Percentiles rank a stretch among this genome's conserved stretches.
These are phyloP conservation scores for Fistulinella prunicolor DNA, from an alignment of 768 basidiomycete species.

Conservation along the genomic window DNA sequence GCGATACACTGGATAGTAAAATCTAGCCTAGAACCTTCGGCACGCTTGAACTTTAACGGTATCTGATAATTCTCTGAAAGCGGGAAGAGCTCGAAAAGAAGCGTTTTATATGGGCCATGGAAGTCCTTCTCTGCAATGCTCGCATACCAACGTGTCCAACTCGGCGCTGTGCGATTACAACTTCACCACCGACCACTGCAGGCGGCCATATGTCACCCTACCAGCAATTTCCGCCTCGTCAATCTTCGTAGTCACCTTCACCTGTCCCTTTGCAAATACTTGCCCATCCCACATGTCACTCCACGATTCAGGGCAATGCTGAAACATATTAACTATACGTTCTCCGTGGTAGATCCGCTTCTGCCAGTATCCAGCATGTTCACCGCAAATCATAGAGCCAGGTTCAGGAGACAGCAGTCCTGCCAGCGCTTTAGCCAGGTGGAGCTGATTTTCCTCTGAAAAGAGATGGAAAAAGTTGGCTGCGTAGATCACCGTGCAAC, in stretches of 20 bases:
- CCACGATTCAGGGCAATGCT: slow-evolving; percentile 37
- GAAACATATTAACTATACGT: slow-evolving; percentile 17
- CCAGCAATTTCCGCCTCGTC: not conserved
- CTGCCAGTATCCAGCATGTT: slow-evolving; percentile 12
- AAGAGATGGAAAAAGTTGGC: slow-evolving; percentile 45
- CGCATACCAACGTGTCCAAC: no score
- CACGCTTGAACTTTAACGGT: no score
- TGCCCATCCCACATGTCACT: slow-evolving; percentile 37
- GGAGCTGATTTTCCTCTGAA: slow-evolving; percentile 24
- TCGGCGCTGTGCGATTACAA: no score
- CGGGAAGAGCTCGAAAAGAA: no score
- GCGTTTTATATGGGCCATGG: no score
- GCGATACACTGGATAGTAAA: no score
- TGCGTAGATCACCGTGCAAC: slow-evolving; percentile 47
- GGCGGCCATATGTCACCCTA: not conserved
- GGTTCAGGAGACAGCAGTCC: slow-evolving; percentile 26
- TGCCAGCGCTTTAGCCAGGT: slow-evolving; percentile 23
- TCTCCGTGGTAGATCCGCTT: not conserved
- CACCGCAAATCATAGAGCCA: slow-evolving; percentile 28
- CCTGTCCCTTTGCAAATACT: slow-evolving; percentile 26
- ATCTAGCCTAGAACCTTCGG: no score
- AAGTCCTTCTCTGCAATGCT: no score
- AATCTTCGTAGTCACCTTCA: slow-evolving; percentile 4
- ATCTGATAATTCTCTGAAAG: no score
- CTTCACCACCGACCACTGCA: slow-evolving; percentile 28